Percentiles rank a stretch among this genome's conserved stretches.
phyloP scores from a whole-genome alignment of 2,329 filamentous ascomycete species.

The Phaeosphaeria sp. region DNA sequence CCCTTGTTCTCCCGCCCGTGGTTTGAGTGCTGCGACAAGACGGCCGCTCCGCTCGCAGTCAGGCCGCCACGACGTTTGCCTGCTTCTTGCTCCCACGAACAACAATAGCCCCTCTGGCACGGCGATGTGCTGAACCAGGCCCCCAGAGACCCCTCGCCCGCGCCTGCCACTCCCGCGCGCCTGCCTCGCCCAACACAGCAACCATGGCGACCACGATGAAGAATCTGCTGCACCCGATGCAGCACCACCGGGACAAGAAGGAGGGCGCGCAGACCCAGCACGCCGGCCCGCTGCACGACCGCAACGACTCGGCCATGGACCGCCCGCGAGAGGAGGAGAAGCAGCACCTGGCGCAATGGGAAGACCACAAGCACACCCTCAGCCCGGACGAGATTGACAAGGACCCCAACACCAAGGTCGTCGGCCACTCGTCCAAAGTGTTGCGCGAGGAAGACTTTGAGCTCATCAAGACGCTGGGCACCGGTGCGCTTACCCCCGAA shows the following conservation, averaged over 20 bases:
- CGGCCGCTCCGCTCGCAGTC: conserved; percentile 25
- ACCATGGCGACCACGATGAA: conserved; percentile 48
- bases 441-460: conserved; percentile 68
- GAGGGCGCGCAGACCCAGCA: conserved; percentile 22
- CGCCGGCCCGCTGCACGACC: conserved; percentile 36
- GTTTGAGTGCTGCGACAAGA: conserved; percentile 24
- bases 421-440: conserved; percentile 56
- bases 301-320: conserved; percentile 45
- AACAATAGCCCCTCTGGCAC: conserved; percentile 13
- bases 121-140: conserved; percentile 18
- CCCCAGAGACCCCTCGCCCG: conserved; percentile 13
- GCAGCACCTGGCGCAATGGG: conserved; percentile 54
- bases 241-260: conserved; percentile 40
- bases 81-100: background rate
- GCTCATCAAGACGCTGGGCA: conserved; percentile 77
- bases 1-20: conserved; percentile 25
- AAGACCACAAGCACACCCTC: conserved; percentile 53
- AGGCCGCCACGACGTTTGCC: conserved; percentile 22
- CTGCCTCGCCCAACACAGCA: conserved; percentile 11
- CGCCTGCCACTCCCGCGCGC: conserved; percentile 14
- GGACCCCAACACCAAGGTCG: conserved; percentile 53
- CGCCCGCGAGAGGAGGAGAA: conserved; percentile 57
- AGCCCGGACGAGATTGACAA: conserved; percentile 52
- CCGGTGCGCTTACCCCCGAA: conserved; percentile 59
- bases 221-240: conserved; percentile 45